Conservation (phyloP, 2,329 filamentous ascomycete genomes). For the Hymenoscyphus repandus region DNA sequence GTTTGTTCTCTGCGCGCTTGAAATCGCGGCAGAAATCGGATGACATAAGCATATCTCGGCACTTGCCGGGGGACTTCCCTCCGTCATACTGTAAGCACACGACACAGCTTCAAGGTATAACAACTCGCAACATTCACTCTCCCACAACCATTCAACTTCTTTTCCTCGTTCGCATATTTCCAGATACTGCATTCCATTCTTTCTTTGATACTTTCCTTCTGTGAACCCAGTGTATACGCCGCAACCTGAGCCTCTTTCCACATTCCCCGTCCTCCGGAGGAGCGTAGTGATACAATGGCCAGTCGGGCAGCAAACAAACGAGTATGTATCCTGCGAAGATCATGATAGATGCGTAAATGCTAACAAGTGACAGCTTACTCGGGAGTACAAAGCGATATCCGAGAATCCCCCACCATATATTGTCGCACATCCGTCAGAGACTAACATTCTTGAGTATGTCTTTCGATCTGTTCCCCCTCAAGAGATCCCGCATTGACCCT, state of each 20-base stretch:
- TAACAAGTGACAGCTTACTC: slow-evolving; percentile 43
- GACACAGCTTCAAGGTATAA: background rate
- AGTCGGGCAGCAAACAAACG: slow-evolving; percentile 68
- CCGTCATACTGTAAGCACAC: background rate
- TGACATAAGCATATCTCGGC: background rate
- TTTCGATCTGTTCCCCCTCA: slow-evolving; percentile 1
- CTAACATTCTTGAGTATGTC: slow-evolving; percentile 80
- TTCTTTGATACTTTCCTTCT: too few relatives aligned
- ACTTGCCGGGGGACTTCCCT: too few relatives aligned
- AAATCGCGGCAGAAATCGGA: slow-evolving; percentile 3
- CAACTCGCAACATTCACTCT: slow-evolving; percentile 17
- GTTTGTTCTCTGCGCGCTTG: slow-evolving; percentile 3
- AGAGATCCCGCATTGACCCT: slow-evolving; percentile 10
- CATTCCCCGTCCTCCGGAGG: slow-evolving; percentile 14
- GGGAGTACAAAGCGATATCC: slow-evolving; percentile 60
- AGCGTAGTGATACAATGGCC: slow-evolving; percentile 46
- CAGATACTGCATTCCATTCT: background rate
- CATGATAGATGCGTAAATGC: slow-evolving; percentile 30
- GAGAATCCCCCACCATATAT: slow-evolving; percentile 86
- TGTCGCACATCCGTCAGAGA: slow-evolving; percentile 79
- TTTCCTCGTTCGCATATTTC: slow-evolving; percentile 1
- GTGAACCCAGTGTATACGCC: too few relatives aligned
- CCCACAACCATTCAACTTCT: slow-evolving; percentile 28
- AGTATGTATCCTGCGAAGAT: slow-evolving; percentile 43
- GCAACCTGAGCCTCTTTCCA: background rate